These are phyloP conservation scores for Aspergillus cavernicola DNA, from an alignment of 495 filamentous ascomycete species.

Conservation along the genomic window DNA sequence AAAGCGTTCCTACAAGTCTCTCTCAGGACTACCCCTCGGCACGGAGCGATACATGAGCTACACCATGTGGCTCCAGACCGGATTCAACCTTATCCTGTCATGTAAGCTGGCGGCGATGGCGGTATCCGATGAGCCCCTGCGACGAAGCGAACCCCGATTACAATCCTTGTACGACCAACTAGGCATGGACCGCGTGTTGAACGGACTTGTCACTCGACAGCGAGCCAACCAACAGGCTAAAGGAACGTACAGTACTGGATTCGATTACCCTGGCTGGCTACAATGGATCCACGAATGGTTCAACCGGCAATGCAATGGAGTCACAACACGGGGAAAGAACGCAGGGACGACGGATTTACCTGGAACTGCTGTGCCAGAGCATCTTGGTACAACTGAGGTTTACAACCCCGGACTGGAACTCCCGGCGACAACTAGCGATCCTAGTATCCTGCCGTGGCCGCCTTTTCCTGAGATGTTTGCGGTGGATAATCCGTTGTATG, in stretches of 20 bases:
- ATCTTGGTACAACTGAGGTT: neutral
- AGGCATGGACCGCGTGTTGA: neutral
- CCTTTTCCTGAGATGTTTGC: neutral
- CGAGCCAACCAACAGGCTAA: neutral
- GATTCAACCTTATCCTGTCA: constrained; percentile 1
- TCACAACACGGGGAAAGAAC: neutral
- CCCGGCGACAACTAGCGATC: too few relatives aligned
- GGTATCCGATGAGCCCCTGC: neutral
- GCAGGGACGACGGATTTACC: neutral
- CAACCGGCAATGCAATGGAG: neutral
- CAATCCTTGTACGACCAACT: neutral
- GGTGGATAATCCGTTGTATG: neutral
- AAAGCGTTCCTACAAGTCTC: neutral
- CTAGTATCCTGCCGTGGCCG: neutral
- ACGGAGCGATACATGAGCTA: constrained; percentile 4
- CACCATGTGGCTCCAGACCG: constrained; percentile 6
- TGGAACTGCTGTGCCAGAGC: neutral
- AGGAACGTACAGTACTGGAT: neutral
- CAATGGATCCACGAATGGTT: constrained; percentile 8
- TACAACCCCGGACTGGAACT: too few relatives aligned
- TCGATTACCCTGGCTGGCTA: constrained; percentile 4
- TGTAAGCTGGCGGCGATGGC: constrained; percentile 4
- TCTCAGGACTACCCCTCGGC: neutral
- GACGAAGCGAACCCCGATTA: neutral
- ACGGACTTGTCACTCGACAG: neutral